Percentiles rank a stretch among this genome's conserved stretches.
These are phyloP conservation scores for Pseudopediastrum boryanum DNA, from an alignment of 139 green algal species.

Conservation along the genomic window DNA sequence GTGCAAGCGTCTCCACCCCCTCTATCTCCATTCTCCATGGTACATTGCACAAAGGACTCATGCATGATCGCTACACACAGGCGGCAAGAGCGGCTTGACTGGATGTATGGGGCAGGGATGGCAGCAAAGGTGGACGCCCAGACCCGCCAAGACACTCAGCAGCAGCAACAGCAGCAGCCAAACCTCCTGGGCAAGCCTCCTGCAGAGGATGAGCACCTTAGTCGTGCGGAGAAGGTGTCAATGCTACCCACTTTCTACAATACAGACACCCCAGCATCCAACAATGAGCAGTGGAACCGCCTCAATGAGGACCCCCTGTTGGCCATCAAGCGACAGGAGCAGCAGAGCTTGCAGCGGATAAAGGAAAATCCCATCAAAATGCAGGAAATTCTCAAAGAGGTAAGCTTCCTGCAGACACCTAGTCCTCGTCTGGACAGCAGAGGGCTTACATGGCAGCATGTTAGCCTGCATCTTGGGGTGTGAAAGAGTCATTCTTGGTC, in stretches of 20 bases:
- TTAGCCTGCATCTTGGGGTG: too few relatives aligned
- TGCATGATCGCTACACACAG: conserved; percentile 18
- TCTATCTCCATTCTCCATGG: background rate
- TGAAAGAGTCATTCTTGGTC: too few relatives aligned
- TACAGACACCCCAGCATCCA: conserved; percentile 56
- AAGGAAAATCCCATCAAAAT: conserved; percentile 80
- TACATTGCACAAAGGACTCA: background rate
- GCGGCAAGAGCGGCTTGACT: conserved; percentile 84
- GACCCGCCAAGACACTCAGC: conserved; percentile 42
- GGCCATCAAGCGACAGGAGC: conserved; percentile 79
- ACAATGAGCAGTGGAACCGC: conserved; percentile 90
- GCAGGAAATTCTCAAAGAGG: conserved; percentile 55
- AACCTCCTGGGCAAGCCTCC: conserved; percentile 56
- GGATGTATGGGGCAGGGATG: conserved; percentile 94
- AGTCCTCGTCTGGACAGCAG: too few relatives aligned
- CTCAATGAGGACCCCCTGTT: conserved; percentile 95
- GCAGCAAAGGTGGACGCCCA: conserved; percentile 78
- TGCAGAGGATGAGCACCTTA: conserved; percentile 32
- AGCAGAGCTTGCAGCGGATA: conserved; percentile 67
- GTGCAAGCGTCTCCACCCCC: background rate
- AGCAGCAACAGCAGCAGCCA: conserved; percentile 71
- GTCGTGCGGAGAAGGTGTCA: conserved; percentile 32
- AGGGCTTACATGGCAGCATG: too few relatives aligned
- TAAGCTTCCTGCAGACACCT: too few relatives aligned
- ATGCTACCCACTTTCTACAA: conserved; percentile 69